Percentiles rank a stretch among this genome's conserved stretches.
Evolutionary conservation across 1,284 basidiomycete species (phyloP).

Genomic region (Puccinia triticina): DNA sequence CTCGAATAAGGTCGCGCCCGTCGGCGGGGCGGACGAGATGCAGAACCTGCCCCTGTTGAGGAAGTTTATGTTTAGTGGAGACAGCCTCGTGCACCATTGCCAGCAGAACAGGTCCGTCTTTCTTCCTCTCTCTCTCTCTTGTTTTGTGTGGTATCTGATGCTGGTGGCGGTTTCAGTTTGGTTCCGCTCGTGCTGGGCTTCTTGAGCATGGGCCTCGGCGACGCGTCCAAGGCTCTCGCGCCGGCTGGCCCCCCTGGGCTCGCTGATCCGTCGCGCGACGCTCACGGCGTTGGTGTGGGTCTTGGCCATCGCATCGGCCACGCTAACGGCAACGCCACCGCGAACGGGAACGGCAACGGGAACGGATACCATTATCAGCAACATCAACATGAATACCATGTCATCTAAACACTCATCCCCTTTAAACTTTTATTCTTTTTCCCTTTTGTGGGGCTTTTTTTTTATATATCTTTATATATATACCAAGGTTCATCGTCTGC

Average conservation of each 20-base stretch:
- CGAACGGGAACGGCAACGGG: no score
- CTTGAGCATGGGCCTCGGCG: conserved; percentile 53
- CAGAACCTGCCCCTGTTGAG: conserved; percentile 31
- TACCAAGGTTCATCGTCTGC: no score
- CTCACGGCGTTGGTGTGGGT: no score
- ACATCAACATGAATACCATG: background rate
- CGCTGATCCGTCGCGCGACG: no score
- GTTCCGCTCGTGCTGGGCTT: conserved; percentile 60
- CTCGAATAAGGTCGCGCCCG: conserved; percentile 8
- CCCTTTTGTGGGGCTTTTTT: no score
- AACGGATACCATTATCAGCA: background rate
- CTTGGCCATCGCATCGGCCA: background rate
- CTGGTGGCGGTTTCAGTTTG: conserved; percentile 53
- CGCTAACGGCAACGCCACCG: background rate
- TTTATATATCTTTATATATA: no score
- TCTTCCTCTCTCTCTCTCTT: background rate
- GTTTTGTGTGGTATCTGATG: background rate
- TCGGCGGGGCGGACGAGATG: conserved; percentile 38
- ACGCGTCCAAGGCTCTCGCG: background rate
- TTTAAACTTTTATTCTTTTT: no score
- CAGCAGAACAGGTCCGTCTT: conserved; percentile 60
- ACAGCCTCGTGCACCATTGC: conserved; percentile 59
- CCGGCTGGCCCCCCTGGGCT: no score
- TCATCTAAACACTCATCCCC: no score
- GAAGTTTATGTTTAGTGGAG: conserved; percentile 55